phyloP scores from a whole-genome alignment of 331 rosid species.

The Quercus phellos region DNA sequence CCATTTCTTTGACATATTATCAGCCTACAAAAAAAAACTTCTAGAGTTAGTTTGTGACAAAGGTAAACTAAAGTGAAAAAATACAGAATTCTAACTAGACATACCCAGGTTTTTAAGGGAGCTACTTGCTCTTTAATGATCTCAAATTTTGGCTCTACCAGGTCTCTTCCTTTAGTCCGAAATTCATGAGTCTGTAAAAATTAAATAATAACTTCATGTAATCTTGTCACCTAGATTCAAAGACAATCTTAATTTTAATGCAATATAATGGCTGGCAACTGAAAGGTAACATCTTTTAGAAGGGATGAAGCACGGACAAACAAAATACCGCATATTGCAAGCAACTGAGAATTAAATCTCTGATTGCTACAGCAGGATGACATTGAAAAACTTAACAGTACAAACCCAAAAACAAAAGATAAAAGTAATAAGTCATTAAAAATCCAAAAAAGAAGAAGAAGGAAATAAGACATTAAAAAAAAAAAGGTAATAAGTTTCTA shows the following conservation, averaged over 20 bases:
- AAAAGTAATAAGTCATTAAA: no score
- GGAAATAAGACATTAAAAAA: no score
- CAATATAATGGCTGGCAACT: background rate
- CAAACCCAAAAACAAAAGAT: background rate
- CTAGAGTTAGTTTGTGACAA: background rate
- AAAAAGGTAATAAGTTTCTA: no score
- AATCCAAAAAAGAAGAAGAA: no score
- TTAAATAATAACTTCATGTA: constrained; percentile 11
- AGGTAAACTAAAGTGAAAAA: background rate
- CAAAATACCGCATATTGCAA: background rate
- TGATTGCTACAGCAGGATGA: background rate
- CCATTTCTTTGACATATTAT: constrained; percentile 61
- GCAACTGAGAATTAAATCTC: background rate
- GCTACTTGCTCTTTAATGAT: constrained; percentile 42
- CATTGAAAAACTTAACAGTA: background rate
- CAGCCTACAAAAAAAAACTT: constrained; percentile 47
- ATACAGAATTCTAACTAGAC: constrained; percentile 2
- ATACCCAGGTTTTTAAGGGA: constrained; percentile 72
- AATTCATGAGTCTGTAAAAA: constrained; percentile 56
- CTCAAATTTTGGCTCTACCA: constrained; percentile 54
- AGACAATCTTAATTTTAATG: constrained; percentile 2
- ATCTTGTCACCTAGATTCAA: constrained; percentile 14
- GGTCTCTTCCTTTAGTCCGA: constrained; percentile 55
- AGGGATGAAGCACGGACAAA: background rate
- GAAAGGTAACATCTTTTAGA: background rate